These are phyloP conservation scores for Rhizoctonia solani DNA, from an alignment of 1,284 basidiomycete species.

Conservation along the genomic window DNA sequence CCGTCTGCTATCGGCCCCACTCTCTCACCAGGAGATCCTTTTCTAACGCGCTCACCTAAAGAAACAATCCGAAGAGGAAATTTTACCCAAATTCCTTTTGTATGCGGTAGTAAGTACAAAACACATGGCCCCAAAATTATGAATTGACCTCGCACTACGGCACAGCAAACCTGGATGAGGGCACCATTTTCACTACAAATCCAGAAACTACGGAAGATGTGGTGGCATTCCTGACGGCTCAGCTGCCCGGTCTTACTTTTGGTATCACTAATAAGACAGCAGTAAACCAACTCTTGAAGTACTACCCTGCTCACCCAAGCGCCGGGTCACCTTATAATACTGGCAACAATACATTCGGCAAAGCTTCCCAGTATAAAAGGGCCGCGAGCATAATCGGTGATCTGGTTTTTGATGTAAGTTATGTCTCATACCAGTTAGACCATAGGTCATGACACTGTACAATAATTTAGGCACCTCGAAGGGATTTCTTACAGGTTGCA, in stretches of 20 bases:
- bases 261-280: not conserved
- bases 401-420: constrained; percentile 1
- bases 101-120: constrained; percentile 42
- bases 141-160: not conserved
- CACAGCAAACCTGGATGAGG: constrained; percentile 38
- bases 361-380: constrained; percentile 16
- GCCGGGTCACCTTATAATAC: too few relatives aligned
- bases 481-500: not conserved
- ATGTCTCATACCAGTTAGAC: not conserved
- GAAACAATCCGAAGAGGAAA: constrained; percentile 39
- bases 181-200: constrained; percentile 32
- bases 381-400: not conserved
- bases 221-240: not conserved
- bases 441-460: not conserved
- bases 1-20: not conserved
- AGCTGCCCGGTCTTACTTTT: not conserved
- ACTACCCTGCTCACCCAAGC: not conserved
- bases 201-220: not conserved
- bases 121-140: not conserved
- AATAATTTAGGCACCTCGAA: not conserved
- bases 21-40: not conserved
- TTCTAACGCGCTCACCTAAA: not conserved
- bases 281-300: not conserved
- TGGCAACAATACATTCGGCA: not conserved
- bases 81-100: constrained; percentile 45